Conservation (phyloP, 225 moss, liverwort and hornwort species). For the Pseudisothecium myosuroides region DNA sequence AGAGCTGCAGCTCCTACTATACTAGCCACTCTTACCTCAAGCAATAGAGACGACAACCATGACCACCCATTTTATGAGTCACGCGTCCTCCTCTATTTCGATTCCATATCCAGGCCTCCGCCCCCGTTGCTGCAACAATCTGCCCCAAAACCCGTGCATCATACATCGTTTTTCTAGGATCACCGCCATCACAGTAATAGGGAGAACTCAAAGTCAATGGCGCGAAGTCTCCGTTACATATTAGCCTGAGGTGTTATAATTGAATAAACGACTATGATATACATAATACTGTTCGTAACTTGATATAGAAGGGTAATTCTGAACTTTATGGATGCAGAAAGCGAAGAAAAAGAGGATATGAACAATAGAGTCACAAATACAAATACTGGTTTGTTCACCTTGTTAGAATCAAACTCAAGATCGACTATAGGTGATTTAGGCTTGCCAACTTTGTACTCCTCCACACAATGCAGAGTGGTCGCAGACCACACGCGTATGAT, state of each 20-base stretch:
- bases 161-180: background rate
- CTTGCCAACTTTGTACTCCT: constrained; percentile 58
- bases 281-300: background rate
- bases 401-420: constrained; percentile 74
- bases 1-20: background rate
- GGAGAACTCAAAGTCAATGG: background rate
- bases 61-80: constrained; percentile 66
- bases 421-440: constrained; percentile 49
- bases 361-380: background rate
- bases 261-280: background rate
- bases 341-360: background rate
- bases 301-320: background rate
- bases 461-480: constrained; percentile 44
- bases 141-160: constrained; percentile 1
- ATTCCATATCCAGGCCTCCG: constrained; percentile 68
- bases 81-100: constrained; percentile 54
- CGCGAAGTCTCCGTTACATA: background rate
- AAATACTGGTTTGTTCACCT: constrained; percentile 22
- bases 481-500: constrained; percentile 64
- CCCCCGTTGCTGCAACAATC: constrained; percentile 70
- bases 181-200: background rate
- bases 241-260: background rate
- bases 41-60: constrained; percentile 49
- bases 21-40: constrained; percentile 25
- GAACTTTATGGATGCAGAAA: background rate